Evolutionary conservation across 169 alveolate genomes (phyloP).

Genomic region (Besnoitia besnoiti): DNA sequence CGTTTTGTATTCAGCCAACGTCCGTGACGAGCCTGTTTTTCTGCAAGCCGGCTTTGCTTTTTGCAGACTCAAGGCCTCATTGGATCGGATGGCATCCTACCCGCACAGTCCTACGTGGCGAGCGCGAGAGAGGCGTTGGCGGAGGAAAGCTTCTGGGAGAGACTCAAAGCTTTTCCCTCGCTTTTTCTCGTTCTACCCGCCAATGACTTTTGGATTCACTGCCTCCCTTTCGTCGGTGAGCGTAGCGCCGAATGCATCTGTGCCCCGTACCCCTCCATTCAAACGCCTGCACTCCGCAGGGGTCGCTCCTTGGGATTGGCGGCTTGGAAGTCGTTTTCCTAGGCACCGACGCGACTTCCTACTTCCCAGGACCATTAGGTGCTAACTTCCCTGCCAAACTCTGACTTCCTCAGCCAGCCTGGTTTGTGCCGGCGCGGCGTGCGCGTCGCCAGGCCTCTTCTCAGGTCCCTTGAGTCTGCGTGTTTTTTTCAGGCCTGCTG

Average conservation of each 20-base stretch:
- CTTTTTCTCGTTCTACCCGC: conserved; percentile 62
- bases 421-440: conserved; percentile 15
- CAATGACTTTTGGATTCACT: conserved; percentile 49
- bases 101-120: background rate
- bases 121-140: background rate
- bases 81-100: conserved; percentile 40
- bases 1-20: too few species aligned
- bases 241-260: background rate
- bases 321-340: background rate
- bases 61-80: conserved; percentile 50
- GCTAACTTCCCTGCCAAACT: too few species aligned
- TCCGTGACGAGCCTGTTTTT: background rate
- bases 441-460: background rate
- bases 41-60: conserved; percentile 29
- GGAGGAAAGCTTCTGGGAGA: conserved; percentile 51
- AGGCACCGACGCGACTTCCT: too few species aligned
- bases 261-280: background rate
- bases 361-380: background rate
- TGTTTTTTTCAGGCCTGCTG: background rate
- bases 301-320: background rate
- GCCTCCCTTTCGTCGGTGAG: conserved; percentile 23
- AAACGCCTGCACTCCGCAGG: too few species aligned
- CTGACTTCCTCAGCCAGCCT: too few species aligned
- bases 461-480: conserved; percentile 30
- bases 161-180: conserved; percentile 63